Evolutionary conservation across 106 monocot species (phyloP), one percentile per base, ranked within the genome.

Genomic region (Apostasia ramifera): DNA sequence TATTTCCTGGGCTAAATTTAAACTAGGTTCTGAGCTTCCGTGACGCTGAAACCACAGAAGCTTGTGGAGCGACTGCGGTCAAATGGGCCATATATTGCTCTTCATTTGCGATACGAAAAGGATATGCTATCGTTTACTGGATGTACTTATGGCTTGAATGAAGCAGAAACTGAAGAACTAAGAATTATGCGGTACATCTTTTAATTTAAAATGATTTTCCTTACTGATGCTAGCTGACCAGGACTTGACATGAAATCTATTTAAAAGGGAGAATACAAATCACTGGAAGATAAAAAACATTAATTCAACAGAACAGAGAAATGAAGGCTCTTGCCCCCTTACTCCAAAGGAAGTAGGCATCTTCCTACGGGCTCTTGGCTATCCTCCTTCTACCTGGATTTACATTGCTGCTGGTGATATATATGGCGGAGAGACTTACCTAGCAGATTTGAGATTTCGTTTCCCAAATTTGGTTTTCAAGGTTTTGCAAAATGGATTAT

Each of bases 61-160:
- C 87, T 97, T 60, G 86, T 97, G 86, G 92, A 87, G 70, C 84
- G 79, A 57, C 76, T 97, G 62, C 78, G 63, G 61, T 84, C 84
- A 44, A 81, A 76, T 68, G 95, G 89, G 38, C 55, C 53, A 56
- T 97, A 87, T 69, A 89, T 97, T 66, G 86, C 89, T 60, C 92
- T 97, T 61, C 95, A 92, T 85, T 74, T 97, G 57, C 81, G 92
- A 43, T 97, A 85, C 76, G 95, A 97, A 73, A 97, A 92, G 69
- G 92, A 97, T 83, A 89, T 97, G 95, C 84, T 97, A 5, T 80
- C 95, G 5, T 97, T 97, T 68, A 97, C 95, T 57, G 95, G 95
- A 8, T 97, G 95, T 68, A 92, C 92, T 40, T 75, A 89, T 66
- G 92, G 89, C 58, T 71, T 97, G 63, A 81, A 51, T 75, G 70